A percentile compares a stretch with the other conserved stretches of the same genome.
These are phyloP conservation scores for Trichomonas tenax DNA, from an alignment of 208 protist genomes.

Conservation along the genomic window DNA sequence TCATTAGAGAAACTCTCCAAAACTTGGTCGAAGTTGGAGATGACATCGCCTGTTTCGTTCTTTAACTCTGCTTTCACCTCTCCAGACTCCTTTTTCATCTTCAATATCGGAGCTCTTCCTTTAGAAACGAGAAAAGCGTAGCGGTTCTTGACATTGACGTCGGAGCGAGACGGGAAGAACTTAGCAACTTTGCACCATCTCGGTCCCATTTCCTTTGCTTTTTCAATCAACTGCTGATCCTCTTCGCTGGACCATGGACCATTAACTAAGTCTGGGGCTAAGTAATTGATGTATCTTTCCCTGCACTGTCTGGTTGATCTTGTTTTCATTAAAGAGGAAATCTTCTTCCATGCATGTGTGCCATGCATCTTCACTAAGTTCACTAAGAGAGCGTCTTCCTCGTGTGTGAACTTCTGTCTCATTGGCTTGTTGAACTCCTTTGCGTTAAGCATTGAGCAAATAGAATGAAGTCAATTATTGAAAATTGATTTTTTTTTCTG, in stretches of 20 bases:
- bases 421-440: too few species aligned
- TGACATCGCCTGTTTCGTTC: too few species aligned
- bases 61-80: too few species aligned
- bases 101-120: not conserved
- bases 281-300: not conserved
- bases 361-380: not conserved
- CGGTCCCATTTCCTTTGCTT: not conserved
- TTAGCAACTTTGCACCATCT: not conserved
- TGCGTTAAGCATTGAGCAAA: too few species aligned
- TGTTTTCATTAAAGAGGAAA: not conserved
- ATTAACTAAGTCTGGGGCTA: not conserved
- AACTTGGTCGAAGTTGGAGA: too few species aligned
- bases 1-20: too few species aligned
- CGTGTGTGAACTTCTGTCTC: not conserved
- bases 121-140: not conserved
- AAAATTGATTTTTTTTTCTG: too few species aligned
- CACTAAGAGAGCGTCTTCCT: not conserved
- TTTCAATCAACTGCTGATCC: not conserved
- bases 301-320: not conserved
- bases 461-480: too few species aligned
- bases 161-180: not conserved
- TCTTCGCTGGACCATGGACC: not conserved
- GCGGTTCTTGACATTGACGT: not conserved
- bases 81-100: not conserved
- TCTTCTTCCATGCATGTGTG: not conserved